Base-by-base conservation (phyloP, 345 rosid genomes). In the Cochlearia excelsa region DNA sequence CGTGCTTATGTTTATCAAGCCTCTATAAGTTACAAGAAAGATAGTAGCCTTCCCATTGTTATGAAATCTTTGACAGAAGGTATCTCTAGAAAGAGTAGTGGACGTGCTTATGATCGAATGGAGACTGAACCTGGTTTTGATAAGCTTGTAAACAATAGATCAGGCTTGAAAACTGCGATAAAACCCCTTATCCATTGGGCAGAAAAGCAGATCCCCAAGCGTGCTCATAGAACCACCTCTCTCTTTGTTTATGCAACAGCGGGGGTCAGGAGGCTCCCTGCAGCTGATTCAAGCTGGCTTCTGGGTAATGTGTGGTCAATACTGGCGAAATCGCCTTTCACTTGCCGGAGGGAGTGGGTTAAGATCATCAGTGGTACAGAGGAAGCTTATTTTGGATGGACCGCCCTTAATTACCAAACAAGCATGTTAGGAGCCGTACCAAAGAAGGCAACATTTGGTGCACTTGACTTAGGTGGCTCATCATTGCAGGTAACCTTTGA, bases 401-500 rank as follows among this genome's bases (percentile, higher is more conserved):
- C 87, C 1, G 95, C 99, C 54, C 87, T 93, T 56, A 93, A 93
- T 67, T 89, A 93, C 69, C 86, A 63, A 57, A 82, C 79, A 1
- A 72, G 78, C 62, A 78, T 77, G 74, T 77, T 93, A 57, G 95
- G 95, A 66, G 74, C 79, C 26, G 34, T 48, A 41, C 95, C 88
- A 9, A 87, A 82, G 66, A 87, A 77, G 68, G 78, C 77, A 41
- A 93, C 97, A 54, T 93, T 85, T 76, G 99, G 99, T 64, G 84
- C 99, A 38, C 97, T 93, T 61, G 99, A 93, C 75, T 73, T 93
- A 72, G 99, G 99, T 48, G 99, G 99, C 31, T 93, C 97, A 7
- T 93, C 99, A n/a, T 74, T 93, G 75, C 99, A 93, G 77, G 95
- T 93, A 56, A 93, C 99, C 26, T 93, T 93, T 74, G 99, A 93